Evolutionary conservation across 805 yeast species (phyloP), one percentile per base, ranked within the genome.

Genomic region (Metschnikowia amazonensis): DNA sequence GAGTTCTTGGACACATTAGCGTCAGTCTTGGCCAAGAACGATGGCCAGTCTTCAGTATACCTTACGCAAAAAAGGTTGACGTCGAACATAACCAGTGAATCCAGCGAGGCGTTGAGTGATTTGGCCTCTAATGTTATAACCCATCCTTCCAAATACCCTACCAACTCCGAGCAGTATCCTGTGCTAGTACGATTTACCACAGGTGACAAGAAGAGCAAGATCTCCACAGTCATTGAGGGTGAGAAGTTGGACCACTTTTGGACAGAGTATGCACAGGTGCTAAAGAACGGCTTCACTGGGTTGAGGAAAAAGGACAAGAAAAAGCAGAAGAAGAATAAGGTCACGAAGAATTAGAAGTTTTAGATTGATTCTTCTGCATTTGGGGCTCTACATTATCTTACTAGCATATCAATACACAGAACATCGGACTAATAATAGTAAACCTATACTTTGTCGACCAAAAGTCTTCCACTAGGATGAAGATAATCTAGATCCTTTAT

Each of bases 231-330:
- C 10, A 89, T 90, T 5, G 76, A 77, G 23, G 69, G 81, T 0
- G 76, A 72, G 1, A 66, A 76, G 3, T 69, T 90, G 52, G 87
- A 82, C 51, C 62, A 69, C 48, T 90, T 90, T 62, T 90, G 97
- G 97, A 62, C 64, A 35, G 81, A 80, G 21, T 90, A 89, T 65
- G 67, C 87, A 1, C 80, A 79, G 35, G 77, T 77, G 0, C 72
- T 89, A 45, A 89, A 87, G 60, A 60, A 72, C 18, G 90, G 94
- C 4, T 80, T 86, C 63, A 69, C 69, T 3, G 96, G 96, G 1
- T 74, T 90, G 63, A 77, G 81, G 60, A 87, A 84, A 77, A 89
- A 87, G 70, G 88, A 86, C 48, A 88, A 87, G 73, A 82, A 81
- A 66, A 82, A 81, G 69, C 82, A 79, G 69, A 73, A 76, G 60